Evolutionary conservation across 148 eudicot species (phyloP).

Genomic region (Vaccinium darrowii): DNA sequence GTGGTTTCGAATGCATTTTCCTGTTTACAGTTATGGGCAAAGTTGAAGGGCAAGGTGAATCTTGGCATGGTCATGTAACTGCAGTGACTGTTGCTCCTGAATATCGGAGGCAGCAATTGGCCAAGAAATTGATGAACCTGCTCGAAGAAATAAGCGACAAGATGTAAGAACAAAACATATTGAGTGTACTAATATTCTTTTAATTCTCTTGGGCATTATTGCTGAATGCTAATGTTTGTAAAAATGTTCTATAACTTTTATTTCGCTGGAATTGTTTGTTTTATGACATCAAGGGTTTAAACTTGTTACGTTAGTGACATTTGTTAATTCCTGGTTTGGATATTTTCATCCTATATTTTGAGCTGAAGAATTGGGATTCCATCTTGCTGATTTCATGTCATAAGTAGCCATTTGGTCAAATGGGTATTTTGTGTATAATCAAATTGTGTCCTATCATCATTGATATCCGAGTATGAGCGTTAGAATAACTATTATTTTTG

Average conservation of each 20-base stretch:
- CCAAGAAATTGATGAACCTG: slow-evolving; percentile 87
- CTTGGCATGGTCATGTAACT: slow-evolving; percentile 99
- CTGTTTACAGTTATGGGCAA: slow-evolving; percentile 85
- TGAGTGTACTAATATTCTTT: background rate
- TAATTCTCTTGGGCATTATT: background rate
- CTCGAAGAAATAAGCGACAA: slow-evolving; percentile 89
- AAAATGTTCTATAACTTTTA: background rate
- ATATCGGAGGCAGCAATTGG: slow-evolving; percentile 88
- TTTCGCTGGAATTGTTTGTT: background rate
- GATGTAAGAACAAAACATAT: slow-evolving; percentile 49
- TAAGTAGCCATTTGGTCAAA: background rate
- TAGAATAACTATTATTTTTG: background rate
- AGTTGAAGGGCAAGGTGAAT: slow-evolving; percentile 99
- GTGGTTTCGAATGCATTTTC: background rate
- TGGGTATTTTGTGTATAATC: background rate
- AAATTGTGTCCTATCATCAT: background rate
- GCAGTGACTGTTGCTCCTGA: slow-evolving; percentile 96
- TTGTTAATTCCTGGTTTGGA: background rate
- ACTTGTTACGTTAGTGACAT: background rate
- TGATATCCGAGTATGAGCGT: background rate
- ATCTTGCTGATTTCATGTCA: background rate
- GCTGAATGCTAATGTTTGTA: background rate
- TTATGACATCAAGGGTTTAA: background rate
- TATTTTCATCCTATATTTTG: background rate
- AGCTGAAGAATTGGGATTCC: background rate